Evolutionary conservation across 306 rosid species (phyloP).

Genomic region (Gastrolobium bilobum): DNA sequence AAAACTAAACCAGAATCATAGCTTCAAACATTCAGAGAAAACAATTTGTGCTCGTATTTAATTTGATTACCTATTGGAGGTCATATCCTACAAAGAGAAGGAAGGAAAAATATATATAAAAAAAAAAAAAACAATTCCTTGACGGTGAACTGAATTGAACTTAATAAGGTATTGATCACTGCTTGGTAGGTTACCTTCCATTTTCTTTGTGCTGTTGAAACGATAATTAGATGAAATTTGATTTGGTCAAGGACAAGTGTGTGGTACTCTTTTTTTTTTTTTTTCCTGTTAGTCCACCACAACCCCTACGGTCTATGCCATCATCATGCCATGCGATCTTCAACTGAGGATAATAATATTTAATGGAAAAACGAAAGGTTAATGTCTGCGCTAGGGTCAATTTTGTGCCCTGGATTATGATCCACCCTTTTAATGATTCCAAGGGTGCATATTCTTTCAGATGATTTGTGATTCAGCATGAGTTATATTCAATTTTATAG

Average conservation of each 20-base stretch:
- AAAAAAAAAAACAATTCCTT: not conserved
- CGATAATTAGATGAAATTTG: conserved; percentile 33
- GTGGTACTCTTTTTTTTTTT: not conserved
- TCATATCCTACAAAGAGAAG: not conserved
- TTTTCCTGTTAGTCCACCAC: not conserved
- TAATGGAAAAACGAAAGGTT: conserved; percentile 20
- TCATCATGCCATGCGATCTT: conserved; percentile 16
- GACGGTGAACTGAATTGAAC: conserved; percentile 1
- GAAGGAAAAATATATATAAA: not conserved
- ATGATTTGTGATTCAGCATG: conserved; percentile 32
- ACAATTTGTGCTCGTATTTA: not conserved
- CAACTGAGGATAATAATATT: conserved; percentile 36
- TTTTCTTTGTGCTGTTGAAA: conserved; percentile 13
- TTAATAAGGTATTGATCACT: not conserved
- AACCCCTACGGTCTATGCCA: not conserved
- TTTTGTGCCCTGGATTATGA: not conserved
- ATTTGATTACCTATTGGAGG: not conserved
- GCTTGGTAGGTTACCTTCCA: conserved; percentile 47
- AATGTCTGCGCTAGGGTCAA: conserved; percentile 4
- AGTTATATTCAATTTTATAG: not conserved
- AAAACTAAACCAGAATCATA: not conserved
- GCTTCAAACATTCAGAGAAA: not conserved
- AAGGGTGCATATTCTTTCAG: conserved; percentile 29
- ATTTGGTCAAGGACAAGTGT: conserved; percentile 41
- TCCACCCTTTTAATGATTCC: conserved; percentile 39